Conservation (phyloP, 2,329 filamentous ascomycete species). For the Cercospora sp. region DNA sequence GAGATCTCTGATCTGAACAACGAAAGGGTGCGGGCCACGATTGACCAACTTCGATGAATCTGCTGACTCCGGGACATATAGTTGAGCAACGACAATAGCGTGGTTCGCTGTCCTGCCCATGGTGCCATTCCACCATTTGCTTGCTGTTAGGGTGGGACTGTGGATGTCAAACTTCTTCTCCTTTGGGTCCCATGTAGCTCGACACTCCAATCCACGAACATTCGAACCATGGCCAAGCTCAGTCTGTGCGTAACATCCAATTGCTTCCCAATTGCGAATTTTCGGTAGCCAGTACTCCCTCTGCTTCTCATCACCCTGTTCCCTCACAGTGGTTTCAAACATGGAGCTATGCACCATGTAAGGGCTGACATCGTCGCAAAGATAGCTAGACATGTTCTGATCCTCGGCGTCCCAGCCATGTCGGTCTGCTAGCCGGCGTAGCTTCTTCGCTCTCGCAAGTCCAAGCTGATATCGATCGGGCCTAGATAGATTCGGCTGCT, state of each 20-base stretch:
- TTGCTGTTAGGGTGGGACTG: constrained; percentile 54
- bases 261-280: constrained; percentile 52
- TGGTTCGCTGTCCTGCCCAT: constrained; percentile 57
- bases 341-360: constrained; percentile 55
- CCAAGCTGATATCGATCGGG: constrained; percentile 56
- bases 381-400: constrained; percentile 53
- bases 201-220: constrained; percentile 52
- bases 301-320: constrained; percentile 53
- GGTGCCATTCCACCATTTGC: constrained; percentile 58
- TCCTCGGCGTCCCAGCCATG: constrained; percentile 54
- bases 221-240: constrained; percentile 57
- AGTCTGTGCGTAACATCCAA: constrained; percentile 54
- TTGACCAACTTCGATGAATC: constrained; percentile 40
- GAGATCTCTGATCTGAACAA: constrained; percentile 54
- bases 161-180: constrained; percentile 53
- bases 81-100: constrained; percentile 56
- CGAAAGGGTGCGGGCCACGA: constrained; percentile 55
- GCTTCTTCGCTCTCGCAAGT: constrained; percentile 53
- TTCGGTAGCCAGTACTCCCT: constrained; percentile 52
- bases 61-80: constrained; percentile 46
- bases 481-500: constrained; percentile 53
- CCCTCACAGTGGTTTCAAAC: constrained; percentile 54
- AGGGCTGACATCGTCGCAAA: constrained; percentile 56
- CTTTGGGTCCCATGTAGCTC: constrained; percentile 49
- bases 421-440: constrained; percentile 49